Evolutionary conservation across 2,329 filamentous ascomycete species (phyloP).

Genomic region (Thelonectria olida): DNA sequence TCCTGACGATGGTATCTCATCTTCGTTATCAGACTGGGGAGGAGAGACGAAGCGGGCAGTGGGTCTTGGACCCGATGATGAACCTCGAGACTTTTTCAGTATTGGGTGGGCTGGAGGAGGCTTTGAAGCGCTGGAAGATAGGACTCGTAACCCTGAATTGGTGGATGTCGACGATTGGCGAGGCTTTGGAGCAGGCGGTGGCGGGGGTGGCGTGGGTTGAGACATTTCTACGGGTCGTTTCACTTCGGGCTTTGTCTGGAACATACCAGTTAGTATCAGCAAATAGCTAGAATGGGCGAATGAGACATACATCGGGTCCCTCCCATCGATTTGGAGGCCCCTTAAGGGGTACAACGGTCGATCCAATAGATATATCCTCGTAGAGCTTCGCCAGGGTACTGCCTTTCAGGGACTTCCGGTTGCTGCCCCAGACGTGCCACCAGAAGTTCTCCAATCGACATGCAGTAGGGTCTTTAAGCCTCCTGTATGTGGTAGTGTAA

Average conservation of each 20-base stretch:
- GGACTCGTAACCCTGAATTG: slow-evolving; percentile 32
- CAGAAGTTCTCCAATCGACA: slow-evolving; percentile 71
- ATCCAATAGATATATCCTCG: slow-evolving; percentile 65
- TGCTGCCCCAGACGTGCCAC: slow-evolving; percentile 73
- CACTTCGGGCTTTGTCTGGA: slow-evolving; percentile 41
- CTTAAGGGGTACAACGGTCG: slow-evolving; percentile 64
- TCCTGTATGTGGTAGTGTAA: slow-evolving; percentile 68
- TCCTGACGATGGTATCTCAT: slow-evolving; percentile 52
- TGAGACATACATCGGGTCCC: slow-evolving; percentile 54
- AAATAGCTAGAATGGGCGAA: slow-evolving; percentile 1
- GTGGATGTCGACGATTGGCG: slow-evolving; percentile 30
- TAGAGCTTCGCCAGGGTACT: slow-evolving; percentile 64
- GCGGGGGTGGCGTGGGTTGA: slow-evolving; percentile 27
- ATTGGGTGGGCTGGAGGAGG: slow-evolving; percentile 65
- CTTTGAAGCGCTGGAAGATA: slow-evolving; percentile 54
- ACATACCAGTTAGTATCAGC: slow-evolving; percentile 25
- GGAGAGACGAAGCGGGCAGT: slow-evolving; percentile 70
- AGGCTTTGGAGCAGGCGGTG: slow-evolving; percentile 25
- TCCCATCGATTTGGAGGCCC: slow-evolving; percentile 64
- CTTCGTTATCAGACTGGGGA: slow-evolving; percentile 57
- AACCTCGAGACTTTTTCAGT: slow-evolving; percentile 66
- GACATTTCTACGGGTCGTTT: slow-evolving; percentile 41
- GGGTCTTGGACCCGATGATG: slow-evolving; percentile 63
- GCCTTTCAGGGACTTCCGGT: slow-evolving; percentile 62
- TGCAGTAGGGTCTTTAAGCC: slow-evolving; percentile 68